Percentiles rank a stretch among this genome's conserved stretches.
Conservation (phyloP, 371 early-diverging fungal genomes). For the Batrachochytrium dendrobatidis region DNA sequence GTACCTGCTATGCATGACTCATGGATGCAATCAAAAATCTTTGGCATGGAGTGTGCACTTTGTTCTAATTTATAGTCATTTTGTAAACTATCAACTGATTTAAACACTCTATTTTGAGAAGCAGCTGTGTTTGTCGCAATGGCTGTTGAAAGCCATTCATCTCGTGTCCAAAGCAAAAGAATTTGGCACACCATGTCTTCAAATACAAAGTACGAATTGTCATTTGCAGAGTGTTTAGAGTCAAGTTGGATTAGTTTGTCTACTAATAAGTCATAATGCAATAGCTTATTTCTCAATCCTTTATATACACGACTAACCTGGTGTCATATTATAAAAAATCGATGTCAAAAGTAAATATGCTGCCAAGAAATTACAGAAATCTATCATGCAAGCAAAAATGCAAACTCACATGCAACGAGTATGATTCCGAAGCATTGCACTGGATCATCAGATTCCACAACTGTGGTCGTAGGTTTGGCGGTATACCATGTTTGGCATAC, state of each 20-base stretch:
- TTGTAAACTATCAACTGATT: too few species aligned
- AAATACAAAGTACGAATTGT: conserved; percentile 43
- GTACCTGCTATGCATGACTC: too few species aligned
- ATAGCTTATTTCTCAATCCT: conserved; percentile 14
- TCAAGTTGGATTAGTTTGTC: conserved; percentile 30
- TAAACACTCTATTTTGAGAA: too few species aligned
- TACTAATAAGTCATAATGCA: conserved; percentile 24
- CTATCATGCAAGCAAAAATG: neutral
- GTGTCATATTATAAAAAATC: too few species aligned
- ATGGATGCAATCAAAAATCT: too few species aligned
- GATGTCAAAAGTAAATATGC: neutral
- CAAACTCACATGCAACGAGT: conserved; percentile 8
- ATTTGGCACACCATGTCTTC: conserved; percentile 35
- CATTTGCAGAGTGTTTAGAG: conserved; percentile 31
- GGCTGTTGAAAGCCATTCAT: conserved; percentile 32
- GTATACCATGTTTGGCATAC: conserved; percentile 27
- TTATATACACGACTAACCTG: conserved; percentile 16
- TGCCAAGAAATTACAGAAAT: neutral
- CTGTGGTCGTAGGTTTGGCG: conserved; percentile 19
- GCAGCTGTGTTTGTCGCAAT: too few species aligned
- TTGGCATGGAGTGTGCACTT: too few species aligned
- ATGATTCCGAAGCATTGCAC: conserved; percentile 20
- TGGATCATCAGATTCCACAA: conserved; percentile 30
- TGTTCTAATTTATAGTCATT: too few species aligned
- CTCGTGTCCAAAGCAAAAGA: conserved; percentile 34